Conservation (phyloP, 176 grass and related monocot genomes). For the Saccharum spontaneum region DNA sequence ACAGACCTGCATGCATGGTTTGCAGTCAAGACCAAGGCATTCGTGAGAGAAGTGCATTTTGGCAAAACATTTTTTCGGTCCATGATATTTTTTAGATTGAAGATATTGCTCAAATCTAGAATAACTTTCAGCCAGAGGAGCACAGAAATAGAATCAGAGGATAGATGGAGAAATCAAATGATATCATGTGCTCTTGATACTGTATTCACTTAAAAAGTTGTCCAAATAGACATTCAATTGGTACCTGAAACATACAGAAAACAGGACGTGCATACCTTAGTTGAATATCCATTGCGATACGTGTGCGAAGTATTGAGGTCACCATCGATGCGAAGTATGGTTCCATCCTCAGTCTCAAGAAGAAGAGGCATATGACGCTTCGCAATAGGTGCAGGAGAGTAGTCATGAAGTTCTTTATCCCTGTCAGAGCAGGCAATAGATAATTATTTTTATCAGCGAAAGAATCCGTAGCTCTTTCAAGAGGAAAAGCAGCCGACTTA, state of each 20-base stretch:
- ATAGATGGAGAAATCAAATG: background rate
- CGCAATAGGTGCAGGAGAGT: slow-evolving; percentile 24
- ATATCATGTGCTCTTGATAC: background rate
- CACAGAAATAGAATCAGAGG: background rate
- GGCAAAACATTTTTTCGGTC: too few relatives aligned
- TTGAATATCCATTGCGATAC: slow-evolving; percentile 5
- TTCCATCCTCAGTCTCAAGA: slow-evolving; percentile 26
- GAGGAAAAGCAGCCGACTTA: background rate
- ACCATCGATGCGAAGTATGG: background rate
- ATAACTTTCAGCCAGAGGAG: background rate
- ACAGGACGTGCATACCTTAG: slow-evolving; percentile 14
- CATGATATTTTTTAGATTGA: background rate
- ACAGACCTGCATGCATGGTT: slow-evolving; percentile 32
- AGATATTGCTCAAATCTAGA: background rate
- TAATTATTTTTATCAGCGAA: background rate
- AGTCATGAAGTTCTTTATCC: background rate
- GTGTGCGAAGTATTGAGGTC: background rate
- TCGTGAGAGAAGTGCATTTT: background rate
- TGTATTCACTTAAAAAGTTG: background rate
- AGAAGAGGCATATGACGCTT: background rate
- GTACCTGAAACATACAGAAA: background rate
- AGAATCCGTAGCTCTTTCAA: background rate
- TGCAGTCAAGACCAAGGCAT: slow-evolving; percentile 26
- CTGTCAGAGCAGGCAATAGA: slow-evolving; percentile 18
- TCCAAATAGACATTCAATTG: background rate